These are phyloP conservation scores for Symbiodinium natans DNA, from an alignment of 73 alveolate species.

Conservation along the genomic window DNA sequence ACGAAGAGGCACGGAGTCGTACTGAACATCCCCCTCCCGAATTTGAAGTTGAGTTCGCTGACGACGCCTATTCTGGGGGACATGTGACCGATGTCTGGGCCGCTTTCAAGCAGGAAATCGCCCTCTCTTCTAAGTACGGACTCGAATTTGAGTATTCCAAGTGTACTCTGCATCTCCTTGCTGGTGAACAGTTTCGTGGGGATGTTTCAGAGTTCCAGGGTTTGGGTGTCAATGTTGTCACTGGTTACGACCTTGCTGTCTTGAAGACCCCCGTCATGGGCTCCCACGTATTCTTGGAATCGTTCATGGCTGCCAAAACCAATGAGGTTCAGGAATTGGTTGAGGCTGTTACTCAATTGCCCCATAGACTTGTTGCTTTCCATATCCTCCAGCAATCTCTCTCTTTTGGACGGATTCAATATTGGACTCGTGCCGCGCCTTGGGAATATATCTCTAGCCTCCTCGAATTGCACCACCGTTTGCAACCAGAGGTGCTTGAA, in stretches of 20 bases:
- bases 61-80: background rate
- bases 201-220: background rate
- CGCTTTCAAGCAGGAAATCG: background rate
- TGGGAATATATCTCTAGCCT: no score
- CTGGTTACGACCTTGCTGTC: background rate
- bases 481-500: no score
- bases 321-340: background rate
- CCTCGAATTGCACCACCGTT: no score
- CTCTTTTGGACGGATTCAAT: no score
- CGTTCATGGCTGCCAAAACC: background rate
- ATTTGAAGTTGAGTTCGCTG: background rate
- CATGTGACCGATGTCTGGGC: background rate
- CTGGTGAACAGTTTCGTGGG: background rate
- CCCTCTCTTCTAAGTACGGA: background rate
- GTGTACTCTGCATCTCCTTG: background rate
- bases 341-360: background rate
- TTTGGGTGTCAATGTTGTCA: background rate
- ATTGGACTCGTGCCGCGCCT: no score
- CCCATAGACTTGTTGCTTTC: background rate
- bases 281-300: background rate
- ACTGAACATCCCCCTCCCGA: background rate
- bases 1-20: background rate
- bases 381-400: background rate
- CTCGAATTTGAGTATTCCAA: background rate
- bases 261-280: background rate